Evolutionary conservation across 108 stramenopile genomes (phyloP).

Genomic region (Cyclotella distinguenda): DNA sequence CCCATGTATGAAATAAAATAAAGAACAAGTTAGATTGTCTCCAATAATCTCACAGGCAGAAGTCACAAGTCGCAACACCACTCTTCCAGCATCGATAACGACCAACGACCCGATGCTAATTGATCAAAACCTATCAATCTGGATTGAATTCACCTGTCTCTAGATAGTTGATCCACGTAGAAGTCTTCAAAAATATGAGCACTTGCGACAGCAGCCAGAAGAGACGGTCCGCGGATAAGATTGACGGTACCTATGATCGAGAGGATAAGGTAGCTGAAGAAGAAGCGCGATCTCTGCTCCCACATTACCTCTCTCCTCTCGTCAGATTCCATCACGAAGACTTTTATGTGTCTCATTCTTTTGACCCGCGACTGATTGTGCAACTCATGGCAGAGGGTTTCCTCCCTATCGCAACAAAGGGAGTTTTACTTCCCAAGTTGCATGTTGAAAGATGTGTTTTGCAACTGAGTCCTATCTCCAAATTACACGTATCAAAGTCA

Average conservation of each 20-base stretch:
- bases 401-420: conserved; percentile 74
- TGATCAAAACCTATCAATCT: no score
- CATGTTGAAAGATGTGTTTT: conserved; percentile 77
- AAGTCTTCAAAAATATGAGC: background rate
- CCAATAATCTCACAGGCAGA: no score
- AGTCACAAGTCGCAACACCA: no score
- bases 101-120: no score
- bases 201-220: background rate
- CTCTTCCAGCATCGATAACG: no score
- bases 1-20: no score
- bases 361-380: conserved; percentile 63
- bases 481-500: conserved; percentile 72
- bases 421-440: conserved; percentile 75
- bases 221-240: background rate
- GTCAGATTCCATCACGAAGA: conserved; percentile 70
- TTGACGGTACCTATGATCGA: background rate
- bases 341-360: conserved; percentile 64
- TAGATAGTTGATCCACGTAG: no score
- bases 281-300: conserved; percentile 40
- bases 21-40: no score
- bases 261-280: background rate
- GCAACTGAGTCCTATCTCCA: conserved; percentile 19
- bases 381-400: conserved; percentile 85
- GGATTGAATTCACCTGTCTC: no score
- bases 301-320: conserved; percentile 47